Percentiles rank a stretch among this genome's conserved stretches.
Evolutionary conservation across 495 filamentous ascomycete genomes (phyloP).

Genomic region (Neurospora sp.): DNA sequence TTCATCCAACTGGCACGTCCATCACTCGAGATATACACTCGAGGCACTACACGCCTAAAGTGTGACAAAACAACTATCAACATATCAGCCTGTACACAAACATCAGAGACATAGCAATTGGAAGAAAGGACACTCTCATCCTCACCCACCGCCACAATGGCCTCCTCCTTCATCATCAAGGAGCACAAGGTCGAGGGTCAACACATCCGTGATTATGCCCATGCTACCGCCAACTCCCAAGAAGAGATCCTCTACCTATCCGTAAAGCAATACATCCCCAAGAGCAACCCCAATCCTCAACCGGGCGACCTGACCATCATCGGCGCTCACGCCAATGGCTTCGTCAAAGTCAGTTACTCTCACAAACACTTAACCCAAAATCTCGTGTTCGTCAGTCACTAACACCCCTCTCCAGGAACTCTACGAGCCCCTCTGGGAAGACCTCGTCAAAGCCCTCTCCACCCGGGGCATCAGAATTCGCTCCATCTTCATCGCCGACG

Average conservation of each 20-base stretch:
- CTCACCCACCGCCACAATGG: slow-evolving; percentile 3
- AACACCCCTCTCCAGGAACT: slow-evolving; percentile 43
- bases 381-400: not conserved
- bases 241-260: slow-evolving; percentile 55
- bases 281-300: slow-evolving; percentile 50
- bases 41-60: not conserved
- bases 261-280: slow-evolving; percentile 76
- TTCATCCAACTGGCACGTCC: not conserved
- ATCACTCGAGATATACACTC: not conserved
- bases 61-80: not conserved
- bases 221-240: slow-evolving; percentile 50
- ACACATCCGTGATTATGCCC: slow-evolving; percentile 64
- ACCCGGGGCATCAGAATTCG: slow-evolving; percentile 55
- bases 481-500: slow-evolving; percentile 79
- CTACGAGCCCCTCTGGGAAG: slow-evolving; percentile 82
- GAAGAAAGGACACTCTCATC: not conserved
- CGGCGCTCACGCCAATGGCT: slow-evolving; percentile 76
- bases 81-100: not conserved
- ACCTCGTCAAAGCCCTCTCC: slow-evolving; percentile 44
- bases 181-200: slow-evolving; percentile 55
- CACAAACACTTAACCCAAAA: not conserved
- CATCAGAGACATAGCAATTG: not conserved
- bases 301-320: slow-evolving; percentile 75
- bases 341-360: slow-evolving; percentile 55
- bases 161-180: slow-evolving; percentile 24